These are phyloP conservation scores for Penicillium brasilianum DNA, from an alignment of 2,329 filamentous ascomycete genomes.

Conservation along the genomic window DNA sequence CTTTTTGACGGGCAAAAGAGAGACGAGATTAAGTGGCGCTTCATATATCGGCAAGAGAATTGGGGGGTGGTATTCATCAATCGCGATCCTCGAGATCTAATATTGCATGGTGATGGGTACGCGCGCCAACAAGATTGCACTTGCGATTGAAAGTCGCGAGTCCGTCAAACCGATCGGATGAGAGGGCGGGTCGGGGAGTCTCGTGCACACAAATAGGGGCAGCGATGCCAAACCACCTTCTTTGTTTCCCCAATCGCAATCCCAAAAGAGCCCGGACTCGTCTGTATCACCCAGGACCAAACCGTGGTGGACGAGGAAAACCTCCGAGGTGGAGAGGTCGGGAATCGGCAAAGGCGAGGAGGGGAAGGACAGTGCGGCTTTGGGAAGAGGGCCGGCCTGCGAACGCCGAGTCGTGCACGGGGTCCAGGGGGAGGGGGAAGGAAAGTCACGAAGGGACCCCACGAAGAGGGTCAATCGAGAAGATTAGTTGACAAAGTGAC, in stretches of 20 bases:
- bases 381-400: slow-evolving; percentile 15
- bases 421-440: not conserved
- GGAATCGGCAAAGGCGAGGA: slow-evolving; percentile 17
- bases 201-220: slow-evolving; percentile 4
- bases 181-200: not conserved
- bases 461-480: slow-evolving; percentile 7
- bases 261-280: not conserved
- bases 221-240: not conserved
- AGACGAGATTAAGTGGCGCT: slow-evolving; percentile 24
- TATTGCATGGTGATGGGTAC: slow-evolving; percentile 42
- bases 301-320: slow-evolving; percentile 11
- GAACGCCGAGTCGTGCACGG: slow-evolving; percentile 11
- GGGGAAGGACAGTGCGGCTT: slow-evolving; percentile 10
- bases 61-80: slow-evolving; percentile 30
- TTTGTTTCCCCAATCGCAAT: slow-evolving; percentile 4
- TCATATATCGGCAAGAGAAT: slow-evolving; percentile 27
- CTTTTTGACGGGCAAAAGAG: slow-evolving; percentile 16
- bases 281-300: slow-evolving; percentile 11
- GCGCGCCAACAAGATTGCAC: slow-evolving; percentile 25
- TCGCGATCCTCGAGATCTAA: slow-evolving; percentile 35
- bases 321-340: slow-evolving; percentile 10
- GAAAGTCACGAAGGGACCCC: slow-evolving; percentile 8
- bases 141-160: slow-evolving; percentile 24
- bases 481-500: not conserved
- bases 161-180: not conserved